These are phyloP conservation scores for Artomyces pyxidatus DNA, from an alignment of 768 basidiomycete genomes.

Conservation along the genomic window DNA sequence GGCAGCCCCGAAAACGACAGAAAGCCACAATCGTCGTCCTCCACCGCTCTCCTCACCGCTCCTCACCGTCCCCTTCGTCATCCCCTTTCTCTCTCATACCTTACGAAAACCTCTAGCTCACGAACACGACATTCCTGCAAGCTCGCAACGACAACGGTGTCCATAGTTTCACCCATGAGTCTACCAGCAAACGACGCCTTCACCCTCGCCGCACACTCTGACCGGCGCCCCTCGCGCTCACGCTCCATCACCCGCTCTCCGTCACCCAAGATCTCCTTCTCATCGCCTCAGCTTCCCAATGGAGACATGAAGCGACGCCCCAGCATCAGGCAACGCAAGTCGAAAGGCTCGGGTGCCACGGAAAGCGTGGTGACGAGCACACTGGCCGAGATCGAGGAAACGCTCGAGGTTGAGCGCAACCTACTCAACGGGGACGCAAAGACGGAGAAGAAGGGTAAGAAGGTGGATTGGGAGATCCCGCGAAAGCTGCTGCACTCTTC, in stretches of 20 bases:
- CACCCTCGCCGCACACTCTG: conserved; percentile 13
- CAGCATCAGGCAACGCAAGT: conserved; percentile 12
- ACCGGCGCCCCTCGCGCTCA: conserved; percentile 14
- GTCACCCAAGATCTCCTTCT: conserved; percentile 16
- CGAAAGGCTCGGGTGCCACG: conserved; percentile 7
- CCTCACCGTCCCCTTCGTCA: neutral
- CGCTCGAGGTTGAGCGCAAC: conserved; percentile 6
- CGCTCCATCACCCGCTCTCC: conserved; percentile 17
- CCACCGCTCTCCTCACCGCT: no score
- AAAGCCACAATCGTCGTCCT: no score
- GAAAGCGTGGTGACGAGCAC: conserved; percentile 4
- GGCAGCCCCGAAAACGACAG: no score
- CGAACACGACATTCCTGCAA: neutral
- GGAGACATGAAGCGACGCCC: conserved; percentile 13
- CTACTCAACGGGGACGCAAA: conserved; percentile 1
- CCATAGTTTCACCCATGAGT: conserved; percentile 1
- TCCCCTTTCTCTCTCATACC: neutral
- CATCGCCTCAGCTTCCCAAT: conserved; percentile 3
- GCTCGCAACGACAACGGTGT: neutral
- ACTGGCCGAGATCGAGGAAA: conserved; percentile 15
- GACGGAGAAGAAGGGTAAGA: conserved; percentile 3
- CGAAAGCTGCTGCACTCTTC: conserved; percentile 82
- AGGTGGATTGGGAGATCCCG: conserved; percentile 83
- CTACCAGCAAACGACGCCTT: conserved; percentile 16
- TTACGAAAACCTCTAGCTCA: neutral